Evolutionary conservation across 2,329 filamentous ascomycete genomes (phyloP), one percentile per base, ranked within the genome.

Genomic region (Fusarium pseudocircinatum): DNA sequence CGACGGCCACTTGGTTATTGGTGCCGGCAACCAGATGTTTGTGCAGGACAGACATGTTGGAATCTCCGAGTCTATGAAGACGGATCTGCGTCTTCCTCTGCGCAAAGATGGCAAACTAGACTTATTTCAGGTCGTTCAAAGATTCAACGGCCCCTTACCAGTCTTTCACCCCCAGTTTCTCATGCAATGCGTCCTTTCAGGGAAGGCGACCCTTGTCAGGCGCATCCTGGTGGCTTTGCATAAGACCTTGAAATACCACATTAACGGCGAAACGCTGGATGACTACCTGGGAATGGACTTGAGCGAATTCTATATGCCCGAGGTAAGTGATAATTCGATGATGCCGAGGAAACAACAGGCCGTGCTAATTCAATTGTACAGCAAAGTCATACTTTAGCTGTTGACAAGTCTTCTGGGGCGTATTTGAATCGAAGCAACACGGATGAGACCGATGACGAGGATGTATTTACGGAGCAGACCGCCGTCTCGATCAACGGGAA

Each of bases 101-200:
- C 81, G 82, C 30, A 86, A 85, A 67, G 83, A 83, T 77, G 86
- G 86, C 9, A 86, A 85, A 4, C 88, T 90, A 79, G 92, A 96
- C 78, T 84, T 97, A 9, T 97, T 97, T 74, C 91, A 95, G 43
- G 88, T 95, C 14, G 93, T 97, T 16, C 93, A 93, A 74, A 87
- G 93, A 69, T 86, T 98, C 54, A 98, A 98, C 78, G 94, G 94
- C 0, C 93, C 95, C 6, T 84, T 98, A 12, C 94, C 96, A 0
- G 87, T 97, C 5, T 99, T 97, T 77, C 96, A 99, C 77, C 96
- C 96, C 1, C 94, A 97, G 78, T 94, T 97, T 66, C 83, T 98
- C 32, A 93, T 93, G 59, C 94, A 98, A 80, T 96, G 93, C 76
- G 94, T 97, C 42, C 85, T 97, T 32, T 89, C 91, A 26, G 96